Evolutionary conservation across 805 yeast species (phyloP), one percentile per base, ranked within the genome.

Genomic region (Cyberlindnera saturnus): DNA sequence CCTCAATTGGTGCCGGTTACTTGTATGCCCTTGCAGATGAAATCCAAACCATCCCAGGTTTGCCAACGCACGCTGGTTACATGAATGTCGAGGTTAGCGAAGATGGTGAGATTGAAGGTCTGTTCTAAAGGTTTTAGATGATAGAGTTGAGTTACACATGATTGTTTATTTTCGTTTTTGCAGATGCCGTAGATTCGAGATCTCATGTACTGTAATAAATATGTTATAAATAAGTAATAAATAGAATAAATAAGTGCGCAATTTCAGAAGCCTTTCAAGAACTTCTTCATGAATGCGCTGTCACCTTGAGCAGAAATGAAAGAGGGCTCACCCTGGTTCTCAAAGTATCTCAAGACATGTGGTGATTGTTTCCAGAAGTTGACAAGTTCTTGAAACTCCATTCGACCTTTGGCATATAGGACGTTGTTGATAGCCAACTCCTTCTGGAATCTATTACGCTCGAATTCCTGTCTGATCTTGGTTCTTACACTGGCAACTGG

Each of bases 281-380:
- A 86, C 63, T 81, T 82, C 65, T 78, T 79, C 40, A 86, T 77
- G 59, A 86, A 86, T 55, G 71, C 73, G 59, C 80, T 75, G 11
- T 46, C 43, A 9, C 35, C 34, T 57, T 76, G 73, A 53, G 71
- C 73, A 48, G 70, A 40, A 15, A 48, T 39, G 16, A 39, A 70
- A 50, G 71, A 72, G 51, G 83, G 75, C 30, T 69, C 70, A 36
- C 74, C 74, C 61, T 75, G 82, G 54, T 80, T 81, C 52, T 81
- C 86, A 55, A 86, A 86, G 70, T 82, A 86, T 66, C 82, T 79
- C 80, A 84, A 71, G 36, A 86, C 87, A 64, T 86, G 95, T 50
- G 90, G 77, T 60, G 78, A 80, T 71, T 87, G 95, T 64, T 86
- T 87, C 95, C 96, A 86, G 70, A 86, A 86, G 67, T 87, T 87